Evolutionary conservation across 2,329 filamentous ascomycete species (phyloP).

Genomic region (Aspergillus transmontanensis): DNA sequence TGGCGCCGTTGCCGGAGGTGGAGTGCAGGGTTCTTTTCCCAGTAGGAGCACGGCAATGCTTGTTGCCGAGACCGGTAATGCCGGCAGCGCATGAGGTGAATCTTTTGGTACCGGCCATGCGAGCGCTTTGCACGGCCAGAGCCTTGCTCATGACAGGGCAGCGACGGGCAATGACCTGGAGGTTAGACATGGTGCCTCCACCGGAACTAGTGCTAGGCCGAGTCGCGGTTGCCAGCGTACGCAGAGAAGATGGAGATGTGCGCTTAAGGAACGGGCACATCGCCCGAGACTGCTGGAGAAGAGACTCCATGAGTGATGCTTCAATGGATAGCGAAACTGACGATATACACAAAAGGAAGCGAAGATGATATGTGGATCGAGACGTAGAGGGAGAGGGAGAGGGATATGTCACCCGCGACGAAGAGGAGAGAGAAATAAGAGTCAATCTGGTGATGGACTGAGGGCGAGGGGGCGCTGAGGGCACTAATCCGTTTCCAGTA

Average conservation of each 20-base stretch:
- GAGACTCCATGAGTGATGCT: slow-evolving; percentile 74
- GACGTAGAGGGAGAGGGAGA: neutral
- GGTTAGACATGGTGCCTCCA: slow-evolving; percentile 93
- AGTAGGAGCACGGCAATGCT: slow-evolving; percentile 52
- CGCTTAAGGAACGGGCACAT: slow-evolving; percentile 98
- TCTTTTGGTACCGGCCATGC: slow-evolving; percentile 41
- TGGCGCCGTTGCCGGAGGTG: slow-evolving; percentile 74
- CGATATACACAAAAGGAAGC: neutral
- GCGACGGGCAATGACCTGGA: slow-evolving; percentile 89
- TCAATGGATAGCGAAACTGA: slow-evolving; percentile 6
- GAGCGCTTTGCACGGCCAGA: slow-evolving; percentile 74
- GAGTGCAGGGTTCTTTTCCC: slow-evolving; percentile 80
- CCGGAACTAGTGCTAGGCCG: slow-evolving; percentile 69
- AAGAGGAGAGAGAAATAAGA: slow-evolving; percentile 4
- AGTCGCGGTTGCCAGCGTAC: slow-evolving; percentile 74
- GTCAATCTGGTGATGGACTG: neutral
- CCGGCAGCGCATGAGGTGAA: slow-evolving; percentile 41
- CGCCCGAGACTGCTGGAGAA: slow-evolving; percentile 91
- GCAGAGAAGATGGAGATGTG: slow-evolving; percentile 87
- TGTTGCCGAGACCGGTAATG: slow-evolving; percentile 33
- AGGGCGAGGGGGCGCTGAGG: neutral
- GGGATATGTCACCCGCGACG: no score
- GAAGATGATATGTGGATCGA: neutral
- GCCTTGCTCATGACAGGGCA: slow-evolving; percentile 99
- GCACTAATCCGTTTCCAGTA: neutral